Evolutionary conservation across 73 alveolate genomes (phyloP).

Genomic region (Symbiodinium pilosum): DNA sequence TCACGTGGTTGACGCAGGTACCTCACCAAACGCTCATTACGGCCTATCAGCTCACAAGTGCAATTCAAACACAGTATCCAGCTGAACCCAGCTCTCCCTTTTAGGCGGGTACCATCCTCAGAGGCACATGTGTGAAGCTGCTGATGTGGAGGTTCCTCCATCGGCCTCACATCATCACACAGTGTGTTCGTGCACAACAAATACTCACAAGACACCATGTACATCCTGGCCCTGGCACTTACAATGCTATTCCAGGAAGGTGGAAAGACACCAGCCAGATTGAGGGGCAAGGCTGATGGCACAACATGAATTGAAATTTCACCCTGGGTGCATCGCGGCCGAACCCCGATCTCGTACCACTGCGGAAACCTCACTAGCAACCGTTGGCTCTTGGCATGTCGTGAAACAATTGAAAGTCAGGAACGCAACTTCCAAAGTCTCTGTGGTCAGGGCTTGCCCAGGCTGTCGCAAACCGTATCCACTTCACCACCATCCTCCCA

Average conservation of each 20-base stretch:
- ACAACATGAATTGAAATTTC: too few species aligned
- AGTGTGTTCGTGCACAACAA: too few species aligned
- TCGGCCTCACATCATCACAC: background rate
- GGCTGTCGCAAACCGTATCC: background rate
- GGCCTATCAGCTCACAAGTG: too few species aligned
- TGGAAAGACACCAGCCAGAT: too few species aligned
- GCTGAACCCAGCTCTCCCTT: background rate
- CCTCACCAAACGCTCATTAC: slow-evolving; percentile 4
- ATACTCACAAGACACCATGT: too few species aligned
- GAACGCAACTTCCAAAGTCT: background rate
- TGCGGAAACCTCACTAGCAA: background rate
- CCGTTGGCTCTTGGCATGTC: too few species aligned
- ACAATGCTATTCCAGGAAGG: too few species aligned
- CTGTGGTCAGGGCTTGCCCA: background rate
- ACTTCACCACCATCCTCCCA: background rate
- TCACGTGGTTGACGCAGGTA: background rate
- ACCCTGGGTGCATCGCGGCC: too few species aligned
- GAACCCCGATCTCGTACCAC: background rate
- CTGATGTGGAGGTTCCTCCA: background rate
- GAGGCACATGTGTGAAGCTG: background rate
- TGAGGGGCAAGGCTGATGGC: too few species aligned
- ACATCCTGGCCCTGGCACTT: too few species aligned
- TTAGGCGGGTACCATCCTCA: background rate
- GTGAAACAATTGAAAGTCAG: too few species aligned
- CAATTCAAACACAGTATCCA: too few species aligned